Evolutionary conservation across 495 filamentous ascomycete genomes (phyloP).

Genomic region (Cryomyces antarcticus): DNA sequence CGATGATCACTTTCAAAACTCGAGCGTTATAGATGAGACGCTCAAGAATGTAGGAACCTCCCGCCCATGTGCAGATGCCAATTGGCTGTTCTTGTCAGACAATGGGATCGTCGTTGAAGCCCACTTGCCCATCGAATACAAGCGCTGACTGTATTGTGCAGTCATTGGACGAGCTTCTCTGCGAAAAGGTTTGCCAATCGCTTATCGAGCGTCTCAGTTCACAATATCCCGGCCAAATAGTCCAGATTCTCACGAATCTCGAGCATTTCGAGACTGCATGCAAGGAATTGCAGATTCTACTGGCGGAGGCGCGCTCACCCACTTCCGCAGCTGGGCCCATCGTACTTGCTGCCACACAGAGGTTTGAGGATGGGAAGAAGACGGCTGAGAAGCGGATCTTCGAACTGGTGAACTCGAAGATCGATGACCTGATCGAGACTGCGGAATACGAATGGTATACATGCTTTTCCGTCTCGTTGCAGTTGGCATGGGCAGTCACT

Average conservation of each 20-base stretch:
- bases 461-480: background rate
- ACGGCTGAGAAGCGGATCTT: constrained; percentile 95
- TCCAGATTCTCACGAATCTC: constrained; percentile 93
- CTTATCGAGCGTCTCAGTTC: constrained; percentile 75
- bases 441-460: constrained; percentile 83
- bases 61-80: no score
- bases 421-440: constrained; percentile 89
- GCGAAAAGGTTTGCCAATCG: constrained; percentile 70
- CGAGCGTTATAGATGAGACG: constrained; percentile 71
- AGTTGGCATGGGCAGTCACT: background rate
- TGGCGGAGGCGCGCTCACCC: constrained; percentile 63
- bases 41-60: constrained; percentile 40
- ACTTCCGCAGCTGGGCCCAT: constrained; percentile 55
- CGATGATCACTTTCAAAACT: constrained; percentile 79
- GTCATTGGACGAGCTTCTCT: constrained; percentile 78
- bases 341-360: constrained; percentile 56
- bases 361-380: constrained; percentile 80
- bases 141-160: constrained; percentile 8
- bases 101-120: background rate
- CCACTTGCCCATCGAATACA: no score
- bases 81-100: background rate
- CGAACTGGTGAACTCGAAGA: constrained; percentile 95
- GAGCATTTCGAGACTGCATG: constrained; percentile 94
- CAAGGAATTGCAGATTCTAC: constrained; percentile 60
- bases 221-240: constrained; percentile 90